phyloP scores from a whole-genome alignment of 108 stramenopile genomes.

The Cylindrotheca closterium region DNA sequence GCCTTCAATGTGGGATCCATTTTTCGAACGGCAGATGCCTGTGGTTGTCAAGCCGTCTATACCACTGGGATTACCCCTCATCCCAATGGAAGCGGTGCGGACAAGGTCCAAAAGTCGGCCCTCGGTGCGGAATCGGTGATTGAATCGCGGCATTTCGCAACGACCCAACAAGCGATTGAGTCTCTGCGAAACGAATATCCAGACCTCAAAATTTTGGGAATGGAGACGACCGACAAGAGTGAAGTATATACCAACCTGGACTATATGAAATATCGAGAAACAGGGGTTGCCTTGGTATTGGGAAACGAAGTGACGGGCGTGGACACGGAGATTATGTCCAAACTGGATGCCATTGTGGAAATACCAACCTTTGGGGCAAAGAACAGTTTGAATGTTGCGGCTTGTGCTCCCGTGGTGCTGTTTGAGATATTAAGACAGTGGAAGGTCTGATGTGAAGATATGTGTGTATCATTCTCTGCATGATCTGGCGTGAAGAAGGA shows the following conservation, averaged over 20 bases:
- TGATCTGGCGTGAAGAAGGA: no score
- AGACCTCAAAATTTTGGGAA: constrained; percentile 49
- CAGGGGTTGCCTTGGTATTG: constrained; percentile 64
- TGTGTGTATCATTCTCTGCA: no score
- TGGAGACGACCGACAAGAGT: constrained; percentile 84
- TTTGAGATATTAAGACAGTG: constrained; percentile 83
- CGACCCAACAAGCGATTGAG: constrained; percentile 57
- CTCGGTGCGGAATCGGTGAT: constrained; percentile 73
- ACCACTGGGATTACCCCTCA: constrained; percentile 82
- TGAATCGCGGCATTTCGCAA: constrained; percentile 64
- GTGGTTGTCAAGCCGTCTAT: constrained; percentile 26
- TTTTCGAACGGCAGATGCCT: constrained; percentile 85
- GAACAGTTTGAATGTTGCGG: constrained; percentile 87
- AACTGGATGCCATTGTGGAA: constrained; percentile 66
- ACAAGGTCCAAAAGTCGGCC: constrained; percentile 81
- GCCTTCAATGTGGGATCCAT: constrained; percentile 89
- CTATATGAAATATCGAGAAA: neutral
- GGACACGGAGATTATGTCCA: constrained; percentile 14
- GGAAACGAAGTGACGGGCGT: constrained; percentile 86
- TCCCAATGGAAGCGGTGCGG: constrained; percentile 66
- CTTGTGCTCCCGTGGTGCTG: constrained; percentile 84
- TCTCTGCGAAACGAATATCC: constrained; percentile 30
- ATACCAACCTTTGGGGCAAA: constrained; percentile 86
- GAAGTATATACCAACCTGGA: constrained; percentile 45
- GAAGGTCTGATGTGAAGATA: constrained; percentile 22